Evolutionary conservation across 2,329 filamentous ascomycete genomes (phyloP), one percentile per base, ranked within the genome.

Genomic region (Ambrosiella cleistominuta): DNA sequence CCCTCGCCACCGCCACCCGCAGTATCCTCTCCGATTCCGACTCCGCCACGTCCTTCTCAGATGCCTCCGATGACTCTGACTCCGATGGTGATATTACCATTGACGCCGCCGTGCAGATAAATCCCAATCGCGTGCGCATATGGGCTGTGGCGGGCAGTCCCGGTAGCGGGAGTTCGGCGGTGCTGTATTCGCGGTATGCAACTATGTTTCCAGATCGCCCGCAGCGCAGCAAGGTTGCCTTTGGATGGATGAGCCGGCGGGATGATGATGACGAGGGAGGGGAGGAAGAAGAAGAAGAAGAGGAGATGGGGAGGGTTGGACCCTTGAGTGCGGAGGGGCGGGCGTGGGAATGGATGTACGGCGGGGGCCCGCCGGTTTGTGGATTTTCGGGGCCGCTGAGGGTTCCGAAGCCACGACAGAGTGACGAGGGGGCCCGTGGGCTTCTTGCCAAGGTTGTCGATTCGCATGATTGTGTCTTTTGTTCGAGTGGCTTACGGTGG

Each of bases 331-430:
- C 77, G 1, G 79, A 82, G 65, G 78, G 72, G 0, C 68, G 69
- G 42, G 69, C 76, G 50, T 81, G 78, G 73, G 75, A 80, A 61
- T 79, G 75, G 72, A 77, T 81, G 74, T 81, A 81, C 63, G 77
- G 76, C 15, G 68, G 68, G n/a, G 75, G 75, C 0, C 68, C 70
- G 0, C 68, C 71, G 1, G 73, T 79, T 2, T 68, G 71, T 0
- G 75, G 73, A 3, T 68, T 72, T 19, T 67, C 68, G 13, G 53
- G 61, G 15, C 54, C 63, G 6, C 60, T 64, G 27, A 57, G 53
- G 13, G 63, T 65, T 47, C 61, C 54, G 39, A 62, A 17, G 53
- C 59, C 27, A 7, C 44, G 39, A n/a, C n/a, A 50, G 7, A 55
- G 40, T 5, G 60, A 54, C 27, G 38, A 15, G 11, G 57, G 61